These are phyloP conservation scores for Cordia subcordata DNA, from an alignment of 257 asterid genomes.

Conservation along the genomic window DNA sequence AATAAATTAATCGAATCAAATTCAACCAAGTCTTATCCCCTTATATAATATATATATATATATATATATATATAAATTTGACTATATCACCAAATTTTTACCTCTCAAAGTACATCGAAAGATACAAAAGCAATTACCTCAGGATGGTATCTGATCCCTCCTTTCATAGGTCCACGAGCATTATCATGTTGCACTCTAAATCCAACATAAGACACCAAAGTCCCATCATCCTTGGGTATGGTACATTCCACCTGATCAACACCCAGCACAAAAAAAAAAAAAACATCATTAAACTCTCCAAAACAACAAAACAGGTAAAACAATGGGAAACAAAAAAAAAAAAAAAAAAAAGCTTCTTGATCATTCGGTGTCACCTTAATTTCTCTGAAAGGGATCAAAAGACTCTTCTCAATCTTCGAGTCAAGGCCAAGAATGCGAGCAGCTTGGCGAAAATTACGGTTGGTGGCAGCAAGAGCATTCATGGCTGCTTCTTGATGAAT, in stretches of 20 bases:
- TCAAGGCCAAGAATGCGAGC: slow-evolving; percentile 87
- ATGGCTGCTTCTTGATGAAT: slow-evolving; percentile 21
- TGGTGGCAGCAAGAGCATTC: slow-evolving; percentile 97
- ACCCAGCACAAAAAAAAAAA: slow-evolving; percentile 7
- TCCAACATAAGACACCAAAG: slow-evolving; percentile 78
- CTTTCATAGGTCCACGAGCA: slow-evolving; percentile 97
- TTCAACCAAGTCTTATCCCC: too few species aligned
- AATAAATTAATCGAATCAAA: too few species aligned
- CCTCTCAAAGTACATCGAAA: background rate
- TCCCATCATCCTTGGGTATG: slow-evolving; percentile 89
- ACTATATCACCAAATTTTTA: too few species aligned
- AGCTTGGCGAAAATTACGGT: slow-evolving; percentile 84
- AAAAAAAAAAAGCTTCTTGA: background rate
- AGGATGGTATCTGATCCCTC: slow-evolving; percentile 98
- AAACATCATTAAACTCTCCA: slow-evolving; percentile 1
- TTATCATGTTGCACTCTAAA: slow-evolving; percentile 94
- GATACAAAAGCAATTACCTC: slow-evolving; percentile 41
- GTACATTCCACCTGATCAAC: slow-evolving; percentile 86
- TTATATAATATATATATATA: too few species aligned
- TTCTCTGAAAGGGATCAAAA: slow-evolving; percentile 90
- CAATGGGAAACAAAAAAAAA: background rate
- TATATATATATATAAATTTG: too few species aligned
- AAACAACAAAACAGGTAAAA: background rate
- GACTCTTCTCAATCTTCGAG: slow-evolving; percentile 76
- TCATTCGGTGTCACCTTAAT: slow-evolving; percentile 51